Base-by-base conservation (phyloP, 78 protist species). In the Dictyostelium capitatum region DNA sequence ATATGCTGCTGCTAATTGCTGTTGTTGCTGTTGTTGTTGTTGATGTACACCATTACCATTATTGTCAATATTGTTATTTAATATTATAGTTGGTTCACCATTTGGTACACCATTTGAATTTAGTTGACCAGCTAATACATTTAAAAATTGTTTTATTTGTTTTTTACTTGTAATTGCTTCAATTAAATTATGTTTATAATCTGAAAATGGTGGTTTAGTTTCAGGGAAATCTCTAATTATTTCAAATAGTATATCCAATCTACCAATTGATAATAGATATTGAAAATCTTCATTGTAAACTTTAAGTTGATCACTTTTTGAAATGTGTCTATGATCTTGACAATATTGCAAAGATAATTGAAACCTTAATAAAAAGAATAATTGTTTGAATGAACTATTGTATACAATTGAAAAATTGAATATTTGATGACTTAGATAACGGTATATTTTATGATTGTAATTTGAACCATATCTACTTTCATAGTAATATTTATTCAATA, bases 221-320 rank as follows among this genome's bases (percentile, higher is more conserved):
- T 67, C 75, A 17, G 75, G 75, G 37, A 30, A 67, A 17, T 67
- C 75, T 67, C 46, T 67, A 17, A 67, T 30, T 8, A 67, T 67
- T 30, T 67, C 75, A 9, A 67, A 67, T 6, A 67, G 75, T 14
- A 67, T 67, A 67, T 67, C 75, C 20, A 67, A 67, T 32, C 48
- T 25, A 32, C 75, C 75, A 17, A 67, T 17, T 0, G 50, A 67
- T 67, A 67, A 32, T 4, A 67, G 23, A 41, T 11, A 67, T 67
- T 67, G 75, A 6, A 67, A 67, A 67, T 67, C 75, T 32, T 67
- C 75, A 67, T 30, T 67, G 11, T 67, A 67, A 17, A 67, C 48
- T 12, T 25, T 67, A 3, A 32, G 4, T 67, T 32, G 47, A 6
- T 67, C 75, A 32, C 48, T 37, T 67, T 32, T 67, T 15, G 47